Percentiles rank a stretch among this genome's conserved stretches.
phyloP scores from a whole-genome alignment of 2,329 filamentous ascomycete species.

The Calonectria pteridis region DNA sequence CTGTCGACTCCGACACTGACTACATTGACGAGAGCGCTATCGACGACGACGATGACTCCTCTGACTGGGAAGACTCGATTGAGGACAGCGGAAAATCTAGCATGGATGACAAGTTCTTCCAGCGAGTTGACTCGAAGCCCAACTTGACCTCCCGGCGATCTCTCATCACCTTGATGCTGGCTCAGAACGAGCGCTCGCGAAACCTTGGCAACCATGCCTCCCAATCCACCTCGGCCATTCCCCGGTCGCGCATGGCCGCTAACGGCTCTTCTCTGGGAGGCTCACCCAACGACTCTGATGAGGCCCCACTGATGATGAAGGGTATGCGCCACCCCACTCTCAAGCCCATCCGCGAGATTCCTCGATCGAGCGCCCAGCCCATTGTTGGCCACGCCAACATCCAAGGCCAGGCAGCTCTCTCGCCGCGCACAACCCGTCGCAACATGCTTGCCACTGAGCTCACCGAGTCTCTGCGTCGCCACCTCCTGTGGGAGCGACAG shows the following conservation, averaged over 20 bases:
- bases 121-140: constrained; percentile 88
- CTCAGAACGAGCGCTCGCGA: constrained; percentile 78
- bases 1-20: constrained; percentile 71
- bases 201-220: constrained; percentile 77
- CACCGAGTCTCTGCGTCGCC: constrained; percentile 90
- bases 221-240: constrained; percentile 76
- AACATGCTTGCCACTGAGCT: constrained; percentile 97
- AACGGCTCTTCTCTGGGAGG: constrained; percentile 58
- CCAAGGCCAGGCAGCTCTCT: constrained; percentile 80
- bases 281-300: constrained; percentile 71
- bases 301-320: constrained; percentile 75
- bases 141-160: constrained; percentile 89
- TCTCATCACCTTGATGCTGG: constrained; percentile 89
- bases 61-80: constrained; percentile 75
- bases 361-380: constrained; percentile 78
- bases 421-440: constrained; percentile 89
- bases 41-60: constrained; percentile 75
- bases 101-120: constrained; percentile 86
- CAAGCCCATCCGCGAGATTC: constrained; percentile 71
- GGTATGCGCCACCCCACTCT: constrained; percentile 63
- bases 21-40: constrained; percentile 88
- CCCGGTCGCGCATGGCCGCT: constrained; percentile 68
- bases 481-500: constrained; percentile 94
- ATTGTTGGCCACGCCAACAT: constrained; percentile 78
- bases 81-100: constrained; percentile 88